phyloP scores from a whole-genome alignment of 129 eudicot genomes.

The Tagetes patula region DNA sequence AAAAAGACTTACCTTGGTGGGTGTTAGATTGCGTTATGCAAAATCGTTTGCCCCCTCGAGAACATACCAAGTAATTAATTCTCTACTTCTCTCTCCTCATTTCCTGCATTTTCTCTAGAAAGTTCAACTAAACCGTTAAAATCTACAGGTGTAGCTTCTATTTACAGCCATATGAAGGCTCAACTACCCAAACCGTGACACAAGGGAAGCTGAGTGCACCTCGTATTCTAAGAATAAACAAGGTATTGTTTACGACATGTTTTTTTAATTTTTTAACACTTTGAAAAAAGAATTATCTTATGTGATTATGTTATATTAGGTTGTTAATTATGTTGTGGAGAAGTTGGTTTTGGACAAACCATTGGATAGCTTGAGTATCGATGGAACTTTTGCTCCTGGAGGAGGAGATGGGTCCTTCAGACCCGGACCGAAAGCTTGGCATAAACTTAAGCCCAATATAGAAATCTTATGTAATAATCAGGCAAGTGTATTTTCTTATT shows the following conservation, averaged over 20 bases:
- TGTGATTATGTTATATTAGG: constrained; percentile 44
- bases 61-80: constrained; percentile 91
- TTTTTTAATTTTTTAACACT: constrained; percentile 1
- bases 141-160: constrained; percentile 87
- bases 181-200: constrained; percentile 78
- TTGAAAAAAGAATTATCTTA: constrained; percentile 13
- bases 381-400: constrained; percentile 64
- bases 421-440: constrained; percentile 81
- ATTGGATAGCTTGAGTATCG: constrained; percentile 55
- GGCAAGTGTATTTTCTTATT: constrained; percentile 45
- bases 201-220: constrained; percentile 99
- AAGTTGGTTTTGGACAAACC: constrained; percentile 97
- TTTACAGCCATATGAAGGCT: constrained; percentile 91
- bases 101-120: neutral
- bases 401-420: constrained; percentile 65
- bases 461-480: constrained; percentile 95
- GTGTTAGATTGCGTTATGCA: constrained; percentile 80
- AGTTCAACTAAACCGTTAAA: neutral
- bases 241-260: constrained; percentile 39
- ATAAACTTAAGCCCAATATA: constrained; percentile 75
- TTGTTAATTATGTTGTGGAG: constrained; percentile 91
- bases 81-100: neutral
- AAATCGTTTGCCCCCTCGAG: constrained; percentile 94
- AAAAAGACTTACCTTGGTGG: constrained; percentile 96
- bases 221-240: constrained; percentile 92